Percentiles rank a stretch among this genome's conserved stretches.
Conservation (phyloP, 495 filamentous ascomycete species). For the Aspergillus carlsbadensis region DNA sequence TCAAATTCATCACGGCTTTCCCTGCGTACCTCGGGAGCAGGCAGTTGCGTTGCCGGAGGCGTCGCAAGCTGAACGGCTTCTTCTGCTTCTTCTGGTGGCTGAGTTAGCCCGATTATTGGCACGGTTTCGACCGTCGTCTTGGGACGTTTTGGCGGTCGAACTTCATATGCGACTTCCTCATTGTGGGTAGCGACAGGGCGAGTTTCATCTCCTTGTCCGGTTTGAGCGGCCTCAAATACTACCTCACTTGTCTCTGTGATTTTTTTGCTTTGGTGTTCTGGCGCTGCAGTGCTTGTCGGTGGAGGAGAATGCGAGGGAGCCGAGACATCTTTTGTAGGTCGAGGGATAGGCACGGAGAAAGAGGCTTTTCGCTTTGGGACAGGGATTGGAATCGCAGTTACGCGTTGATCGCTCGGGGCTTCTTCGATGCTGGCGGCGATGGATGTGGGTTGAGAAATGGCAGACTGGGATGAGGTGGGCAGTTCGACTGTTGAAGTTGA, state of each 20-base stretch:
- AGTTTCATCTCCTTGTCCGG: neutral
- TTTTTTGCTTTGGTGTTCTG: neutral
- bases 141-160: constrained; percentile 25
- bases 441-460: constrained; percentile 14
- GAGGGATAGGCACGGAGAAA: constrained; percentile 14
- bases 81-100: neutral
- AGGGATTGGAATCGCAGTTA: constrained; percentile 31
- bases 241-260: neutral
- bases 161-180: constrained; percentile 16
- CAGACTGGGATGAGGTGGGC: constrained; percentile 15
- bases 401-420: constrained; percentile 8
- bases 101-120: neutral
- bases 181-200: neutral
- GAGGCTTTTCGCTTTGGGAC: constrained; percentile 31
- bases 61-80: constrained; percentile 17
- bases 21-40: constrained; percentile 19
- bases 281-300: neutral
- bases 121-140: constrained; percentile 12
- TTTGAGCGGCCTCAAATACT: neutral
- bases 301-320: constrained; percentile 16
- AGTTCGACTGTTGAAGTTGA: constrained; percentile 25
- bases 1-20: constrained; percentile 20
- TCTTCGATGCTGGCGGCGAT: neutral
- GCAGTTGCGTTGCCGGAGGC: constrained; percentile 23
- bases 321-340: constrained; percentile 14